Evolutionary conservation across 2,329 filamentous ascomycete genomes (phyloP).

Genomic region (Pseudogymnoascus sp.): DNA sequence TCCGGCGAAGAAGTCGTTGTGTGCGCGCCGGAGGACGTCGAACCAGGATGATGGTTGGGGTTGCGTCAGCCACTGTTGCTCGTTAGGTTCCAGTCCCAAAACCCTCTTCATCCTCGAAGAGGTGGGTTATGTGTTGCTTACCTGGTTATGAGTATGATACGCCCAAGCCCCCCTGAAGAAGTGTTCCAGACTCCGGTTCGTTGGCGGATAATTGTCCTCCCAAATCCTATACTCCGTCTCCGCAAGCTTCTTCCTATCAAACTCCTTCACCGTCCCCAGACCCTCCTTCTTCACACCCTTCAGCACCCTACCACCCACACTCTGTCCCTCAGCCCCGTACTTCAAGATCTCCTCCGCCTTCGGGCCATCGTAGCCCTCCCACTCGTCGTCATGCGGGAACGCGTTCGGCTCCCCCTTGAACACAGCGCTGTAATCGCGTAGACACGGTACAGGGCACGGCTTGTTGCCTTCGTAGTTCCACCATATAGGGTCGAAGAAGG

Average conservation of each 20-base stretch:
- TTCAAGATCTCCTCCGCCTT: slow-evolving; percentile 28
- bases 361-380: slow-evolving; percentile 42
- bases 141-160: slow-evolving; percentile 51
- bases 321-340: neutral
- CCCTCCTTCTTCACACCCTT: slow-evolving; percentile 12
- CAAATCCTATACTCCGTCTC: slow-evolving; percentile 38
- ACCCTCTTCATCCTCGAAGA: neutral
- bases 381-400: slow-evolving; percentile 40
- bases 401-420: slow-evolving; percentile 40
- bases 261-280: slow-evolving; percentile 14
- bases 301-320: neutral
- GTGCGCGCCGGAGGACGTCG: slow-evolving; percentile 42
- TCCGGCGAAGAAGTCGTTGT: slow-evolving; percentile 46
- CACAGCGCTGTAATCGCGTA: slow-evolving; percentile 43
- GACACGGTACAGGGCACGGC: slow-evolving; percentile 43
- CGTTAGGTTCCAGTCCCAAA: slow-evolving; percentile 12
- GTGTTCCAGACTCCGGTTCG: slow-evolving; percentile 46
- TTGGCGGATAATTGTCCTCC: slow-evolving; percentile 46
- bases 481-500: slow-evolving; percentile 50
- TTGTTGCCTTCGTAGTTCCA: slow-evolving; percentile 39
- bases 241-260: slow-evolving; percentile 21
- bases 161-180: slow-evolving; percentile 50
- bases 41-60: slow-evolving; percentile 49
- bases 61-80: slow-evolving; percentile 42
- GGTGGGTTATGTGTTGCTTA: slow-evolving; percentile 24